These are phyloP conservation scores for Fusarium mundagurra DNA, from an alignment of 2,329 filamentous ascomycete species.

Conservation along the genomic window DNA sequence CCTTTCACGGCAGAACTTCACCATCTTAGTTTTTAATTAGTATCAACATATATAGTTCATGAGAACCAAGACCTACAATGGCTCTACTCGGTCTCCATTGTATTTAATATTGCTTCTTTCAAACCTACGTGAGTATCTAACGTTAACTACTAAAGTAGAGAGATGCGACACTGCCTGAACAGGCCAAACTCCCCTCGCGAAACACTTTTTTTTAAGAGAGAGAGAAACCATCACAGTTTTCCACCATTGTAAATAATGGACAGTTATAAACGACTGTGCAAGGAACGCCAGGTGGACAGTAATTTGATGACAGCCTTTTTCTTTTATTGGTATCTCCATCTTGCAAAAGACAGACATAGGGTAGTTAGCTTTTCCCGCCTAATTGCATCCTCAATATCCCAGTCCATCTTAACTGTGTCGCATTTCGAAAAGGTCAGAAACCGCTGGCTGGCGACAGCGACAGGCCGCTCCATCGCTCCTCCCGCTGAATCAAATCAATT, in stretches of 20 bases:
- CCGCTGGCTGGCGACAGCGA: background rate
- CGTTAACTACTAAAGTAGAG: background rate
- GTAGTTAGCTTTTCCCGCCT: slow-evolving; percentile 1
- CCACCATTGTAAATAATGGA: background rate
- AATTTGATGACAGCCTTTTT: background rate
- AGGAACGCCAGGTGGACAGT: background rate
- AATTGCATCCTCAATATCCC: background rate
- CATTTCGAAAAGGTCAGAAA: background rate
- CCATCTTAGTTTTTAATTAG: background rate
- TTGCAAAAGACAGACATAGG: slow-evolving; percentile 10
- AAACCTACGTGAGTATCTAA: background rate
- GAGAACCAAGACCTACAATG: background rate
- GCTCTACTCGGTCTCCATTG: background rate
- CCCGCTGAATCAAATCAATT: background rate
- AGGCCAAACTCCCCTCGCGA: background rate
- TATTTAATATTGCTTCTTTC: background rate
- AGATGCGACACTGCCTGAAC: background rate
- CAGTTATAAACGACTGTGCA: background rate
- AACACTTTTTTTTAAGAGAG: background rate
- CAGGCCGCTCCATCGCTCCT: background rate
- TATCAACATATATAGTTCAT: background rate
- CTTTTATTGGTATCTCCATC: slow-evolving; percentile 32
- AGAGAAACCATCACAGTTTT: background rate
- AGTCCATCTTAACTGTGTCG: background rate
- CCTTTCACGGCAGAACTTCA: background rate